A percentile compares a stretch with the other conserved stretches of the same genome.
phyloP scores from a whole-genome alignment of 129 eudicot genomes.

The Ambrosia artemisiifolia region DNA sequence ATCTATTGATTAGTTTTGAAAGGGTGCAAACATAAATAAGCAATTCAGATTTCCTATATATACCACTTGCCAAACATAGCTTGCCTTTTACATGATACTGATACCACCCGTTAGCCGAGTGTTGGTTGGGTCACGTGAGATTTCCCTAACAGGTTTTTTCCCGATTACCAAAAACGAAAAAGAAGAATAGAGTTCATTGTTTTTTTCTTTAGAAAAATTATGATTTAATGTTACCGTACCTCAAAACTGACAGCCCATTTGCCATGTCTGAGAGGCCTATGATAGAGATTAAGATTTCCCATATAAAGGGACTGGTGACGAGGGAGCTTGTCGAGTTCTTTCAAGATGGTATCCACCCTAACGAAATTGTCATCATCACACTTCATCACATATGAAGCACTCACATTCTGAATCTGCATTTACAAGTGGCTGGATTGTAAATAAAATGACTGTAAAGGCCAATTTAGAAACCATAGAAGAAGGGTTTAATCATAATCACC shows the following conservation, averaged over 20 bases:
- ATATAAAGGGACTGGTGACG: constrained; percentile 55
- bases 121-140: too few relatives aligned
- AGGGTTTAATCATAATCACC: constrained; percentile 42
- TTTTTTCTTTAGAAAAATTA: not conserved
- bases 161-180: too few relatives aligned
- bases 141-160: too few relatives aligned
- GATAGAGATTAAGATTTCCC: constrained; percentile 88
- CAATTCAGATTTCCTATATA: not conserved
- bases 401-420: constrained; percentile 64
- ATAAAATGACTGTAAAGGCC: constrained; percentile 7
- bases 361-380: constrained; percentile 88
- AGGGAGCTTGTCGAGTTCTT: constrained; percentile 53
- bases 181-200: too few relatives aligned
- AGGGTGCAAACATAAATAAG: not conserved
- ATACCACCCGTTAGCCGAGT: too few relatives aligned
- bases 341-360: constrained; percentile 65
- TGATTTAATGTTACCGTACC: constrained; percentile 35
- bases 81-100: too few relatives aligned
- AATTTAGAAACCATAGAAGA: not conserved
- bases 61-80: too few relatives aligned
- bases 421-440: constrained; percentile 2
- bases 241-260: constrained; percentile 94
- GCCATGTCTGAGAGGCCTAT: constrained; percentile 84
- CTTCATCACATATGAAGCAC: constrained; percentile 85
- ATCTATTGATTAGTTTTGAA: not conserved